Evolutionary conservation across 2,329 filamentous ascomycete species (phyloP), one percentile per base, ranked within the genome.

Genomic region (Exophiala xenobiotica): DNA sequence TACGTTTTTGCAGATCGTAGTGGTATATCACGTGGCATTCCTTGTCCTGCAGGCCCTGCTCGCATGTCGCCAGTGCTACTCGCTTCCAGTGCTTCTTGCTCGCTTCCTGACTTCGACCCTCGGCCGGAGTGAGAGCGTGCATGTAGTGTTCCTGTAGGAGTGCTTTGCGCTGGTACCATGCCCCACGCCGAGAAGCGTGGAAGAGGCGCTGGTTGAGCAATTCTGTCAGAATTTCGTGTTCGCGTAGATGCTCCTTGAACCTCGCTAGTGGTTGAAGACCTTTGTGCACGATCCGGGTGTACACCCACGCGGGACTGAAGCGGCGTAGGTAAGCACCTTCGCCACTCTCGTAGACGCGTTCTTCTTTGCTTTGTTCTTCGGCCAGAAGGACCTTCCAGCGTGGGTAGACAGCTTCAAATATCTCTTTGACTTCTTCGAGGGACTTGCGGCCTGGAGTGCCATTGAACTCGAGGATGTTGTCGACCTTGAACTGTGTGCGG

Each of bases 141-240:
- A 97, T 91, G 68, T 99, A 97, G 65, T 95, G 90, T 67, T 99
- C 93, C 72, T 99, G 93, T 1, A 99, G 70, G 1, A 99, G 74
- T 1, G 92, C 93, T 70, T 95, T 96, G 16, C 93, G 87, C 65
- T 96, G 91, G 66, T 97, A 97, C 93, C 93, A 99, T 0, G 85
- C 82, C 0, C 93, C 93, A 35, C 93, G 82, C 22, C 91, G 81
- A 1, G 90, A 83, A 37, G 87, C 78, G 63, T 97, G 91, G 63
- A 97, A 97, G 0, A 96, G 77, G 3, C 80, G 80, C 65, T 99
- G 93, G 3, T 73, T 72, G 0, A 99, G 80, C 3, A 99, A 78
- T 63, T 93, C 88, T 0, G 71, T 77, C 1, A 96, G 72, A 0
- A 96, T 72, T 2, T 77, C 72, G 64, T 96, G 84, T 65, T 99